phyloP scores from a whole-genome alignment of 2,329 filamentous ascomycete genomes.

The Fusarium drepaniforme region DNA sequence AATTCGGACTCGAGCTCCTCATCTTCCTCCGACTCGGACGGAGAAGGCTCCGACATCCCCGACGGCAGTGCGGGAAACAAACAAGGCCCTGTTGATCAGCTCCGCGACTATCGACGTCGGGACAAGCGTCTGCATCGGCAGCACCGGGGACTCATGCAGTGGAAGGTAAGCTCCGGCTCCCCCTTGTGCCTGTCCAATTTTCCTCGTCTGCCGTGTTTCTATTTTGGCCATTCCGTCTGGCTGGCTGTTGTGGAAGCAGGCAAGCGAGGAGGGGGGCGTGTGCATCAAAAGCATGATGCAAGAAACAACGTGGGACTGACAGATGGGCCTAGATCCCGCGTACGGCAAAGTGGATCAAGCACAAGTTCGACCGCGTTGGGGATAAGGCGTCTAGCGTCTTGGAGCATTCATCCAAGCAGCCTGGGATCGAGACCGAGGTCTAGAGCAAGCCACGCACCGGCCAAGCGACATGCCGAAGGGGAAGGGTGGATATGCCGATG shows the following conservation, averaged over 20 bases:
- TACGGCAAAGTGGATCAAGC: conserved; percentile 63
- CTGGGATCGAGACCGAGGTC: conserved; percentile 77
- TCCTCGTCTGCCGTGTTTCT: conserved; percentile 4
- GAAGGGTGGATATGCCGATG: background rate
- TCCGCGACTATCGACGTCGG: conserved; percentile 71
- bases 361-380: conserved; percentile 68
- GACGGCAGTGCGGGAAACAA: conserved; percentile 53
- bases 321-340: conserved; percentile 50
- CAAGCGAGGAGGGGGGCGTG: conserved; percentile 7
- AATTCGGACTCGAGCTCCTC: conserved; percentile 46
- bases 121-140: conserved; percentile 71
- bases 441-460: conserved; percentile 51
- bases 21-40: conserved; percentile 45
- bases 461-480: conserved; percentile 6
- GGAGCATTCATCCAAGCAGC: conserved; percentile 68
- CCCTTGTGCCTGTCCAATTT: conserved; percentile 2
- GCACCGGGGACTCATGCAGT: conserved; percentile 81
- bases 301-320: conserved; percentile 28
- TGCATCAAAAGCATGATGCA: background rate
- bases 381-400: conserved; percentile 69
- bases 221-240: conserved; percentile 9
- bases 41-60: conserved; percentile 45
- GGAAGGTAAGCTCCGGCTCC: conserved; percentile 57
- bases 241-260: background rate
- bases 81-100: conserved; percentile 61